Evolutionary conservation across 495 filamentous ascomycete species (phyloP).

Genomic region (Neurospora sp.): DNA sequence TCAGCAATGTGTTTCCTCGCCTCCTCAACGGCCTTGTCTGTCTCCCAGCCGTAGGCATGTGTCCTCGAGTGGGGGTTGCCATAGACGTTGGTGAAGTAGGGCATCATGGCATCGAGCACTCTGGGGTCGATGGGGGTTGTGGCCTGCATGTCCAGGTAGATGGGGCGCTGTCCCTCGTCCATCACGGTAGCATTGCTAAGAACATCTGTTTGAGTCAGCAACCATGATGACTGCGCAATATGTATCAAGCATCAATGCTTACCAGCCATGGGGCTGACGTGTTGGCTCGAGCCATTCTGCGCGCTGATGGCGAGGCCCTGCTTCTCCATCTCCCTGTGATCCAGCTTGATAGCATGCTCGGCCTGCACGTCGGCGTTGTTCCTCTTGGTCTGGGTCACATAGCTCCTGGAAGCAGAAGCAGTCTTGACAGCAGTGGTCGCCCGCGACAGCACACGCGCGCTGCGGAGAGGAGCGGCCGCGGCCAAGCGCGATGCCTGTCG

Average conservation of each 20-base stretch:
- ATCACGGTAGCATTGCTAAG: constrained; percentile 87
- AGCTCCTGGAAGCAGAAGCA: constrained; percentile 40
- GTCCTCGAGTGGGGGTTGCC: constrained; percentile 97
- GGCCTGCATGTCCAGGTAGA: constrained; percentile 98
- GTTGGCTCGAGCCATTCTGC: constrained; percentile 43
- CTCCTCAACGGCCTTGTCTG: constrained; percentile 82
- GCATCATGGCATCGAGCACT: constrained; percentile 93
- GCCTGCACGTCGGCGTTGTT: constrained; percentile 72
- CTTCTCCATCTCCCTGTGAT: constrained; percentile 74
- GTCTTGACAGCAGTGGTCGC: constrained; percentile 24
- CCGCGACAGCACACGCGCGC: constrained; percentile 32
- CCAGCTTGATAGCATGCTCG: constrained; percentile 70
- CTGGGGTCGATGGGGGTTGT: constrained; percentile 94
- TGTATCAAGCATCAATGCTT: constrained; percentile 5
- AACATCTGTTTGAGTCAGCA: constrained; percentile 38
- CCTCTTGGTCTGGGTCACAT: constrained; percentile 77
- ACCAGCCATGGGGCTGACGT: constrained; percentile 71
- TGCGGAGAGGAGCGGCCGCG: constrained; percentile 39
- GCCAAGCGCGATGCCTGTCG: constrained; percentile 70
- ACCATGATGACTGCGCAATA: not conserved
- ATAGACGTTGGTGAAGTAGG: constrained; percentile 85
- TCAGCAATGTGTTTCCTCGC: constrained; percentile 74
- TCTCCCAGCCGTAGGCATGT: constrained; percentile 98
- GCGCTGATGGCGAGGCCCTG: constrained; percentile 50
- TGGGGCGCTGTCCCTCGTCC: constrained; percentile 88